A percentile compares a stretch with the other conserved stretches of the same genome.
These are phyloP conservation scores for Cyberlindnera subsufficiens DNA, from an alignment of 805 yeast genomes.

Conservation along the genomic window DNA sequence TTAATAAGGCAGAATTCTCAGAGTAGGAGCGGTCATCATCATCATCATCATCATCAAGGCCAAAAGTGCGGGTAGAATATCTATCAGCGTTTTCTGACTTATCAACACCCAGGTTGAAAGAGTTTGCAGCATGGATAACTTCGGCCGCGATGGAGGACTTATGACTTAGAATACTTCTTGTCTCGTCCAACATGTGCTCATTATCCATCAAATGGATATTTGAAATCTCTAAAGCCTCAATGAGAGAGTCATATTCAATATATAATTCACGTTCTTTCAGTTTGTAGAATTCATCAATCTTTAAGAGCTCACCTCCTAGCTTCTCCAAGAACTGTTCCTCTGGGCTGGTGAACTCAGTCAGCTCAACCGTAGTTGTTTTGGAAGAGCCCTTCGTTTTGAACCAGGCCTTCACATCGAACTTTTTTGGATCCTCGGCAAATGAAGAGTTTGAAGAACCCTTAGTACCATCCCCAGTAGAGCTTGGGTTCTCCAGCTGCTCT, in stretches of 20 bases:
- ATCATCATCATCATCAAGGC: conserved; percentile 30
- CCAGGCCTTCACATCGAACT: not conserved
- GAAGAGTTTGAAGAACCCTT: conserved; percentile 5
- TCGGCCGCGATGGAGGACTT: conserved; percentile 20
- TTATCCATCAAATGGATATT: conserved; percentile 20
- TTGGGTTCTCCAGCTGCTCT: conserved; percentile 19
- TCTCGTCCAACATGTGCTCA: conserved; percentile 18
- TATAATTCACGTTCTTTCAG: conserved; percentile 41
- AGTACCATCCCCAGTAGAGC: conserved; percentile 1
- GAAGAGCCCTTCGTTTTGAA: conserved; percentile 6
- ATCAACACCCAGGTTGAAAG: conserved; percentile 19
- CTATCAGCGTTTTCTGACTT: conserved; percentile 26
- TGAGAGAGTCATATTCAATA: conserved; percentile 37
- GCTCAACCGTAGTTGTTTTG: conserved; percentile 17
- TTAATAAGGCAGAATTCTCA: conserved; percentile 43
- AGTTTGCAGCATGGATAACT: conserved; percentile 11
- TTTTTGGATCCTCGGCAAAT: conserved; percentile 5
- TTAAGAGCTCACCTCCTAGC: conserved; percentile 41
- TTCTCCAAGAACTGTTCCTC: conserved; percentile 39
- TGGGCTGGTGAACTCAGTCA: conserved; percentile 25
- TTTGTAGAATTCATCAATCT: conserved; percentile 47
- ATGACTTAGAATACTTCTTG: conserved; percentile 18
- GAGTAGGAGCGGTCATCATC: conserved; percentile 35
- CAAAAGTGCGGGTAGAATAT: conserved; percentile 11
- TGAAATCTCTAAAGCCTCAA: conserved; percentile 41